These are phyloP conservation scores for Gloeostereum incarnatum DNA, from an alignment of 768 basidiomycete species.

Conservation along the genomic window DNA sequence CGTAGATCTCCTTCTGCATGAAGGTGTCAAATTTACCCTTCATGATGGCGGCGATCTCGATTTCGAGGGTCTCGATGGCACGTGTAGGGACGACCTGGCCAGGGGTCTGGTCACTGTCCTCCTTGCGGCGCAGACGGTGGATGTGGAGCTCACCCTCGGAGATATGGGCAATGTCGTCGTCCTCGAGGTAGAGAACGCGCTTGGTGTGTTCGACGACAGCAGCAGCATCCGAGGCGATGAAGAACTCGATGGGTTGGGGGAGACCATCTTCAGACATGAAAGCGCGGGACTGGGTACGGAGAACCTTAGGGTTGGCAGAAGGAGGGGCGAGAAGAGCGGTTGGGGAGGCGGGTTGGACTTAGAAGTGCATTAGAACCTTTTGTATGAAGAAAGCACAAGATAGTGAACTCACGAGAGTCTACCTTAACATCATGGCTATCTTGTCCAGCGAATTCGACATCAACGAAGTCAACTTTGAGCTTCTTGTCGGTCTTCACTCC, in stretches of 20 bases:
- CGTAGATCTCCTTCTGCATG: slow-evolving; percentile 99
- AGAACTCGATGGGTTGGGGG: slow-evolving; percentile 98
- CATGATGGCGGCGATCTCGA: slow-evolving; percentile 99
- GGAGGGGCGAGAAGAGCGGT: slow-evolving; percentile 60
- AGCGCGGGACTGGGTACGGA: slow-evolving; percentile 91
- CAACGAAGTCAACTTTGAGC: slow-evolving; percentile 98
- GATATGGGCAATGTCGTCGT: slow-evolving; percentile 98
- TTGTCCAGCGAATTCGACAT: slow-evolving; percentile 87
- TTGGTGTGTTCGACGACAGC: slow-evolving; percentile 99
- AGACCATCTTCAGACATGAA: slow-evolving; percentile 99
- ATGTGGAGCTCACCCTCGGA: slow-evolving; percentile 97
- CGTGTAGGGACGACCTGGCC: slow-evolving; percentile 67
- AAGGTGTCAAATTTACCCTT: slow-evolving; percentile 99
- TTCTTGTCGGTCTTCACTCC: slow-evolving; percentile 99
- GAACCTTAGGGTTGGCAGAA: slow-evolving; percentile 61
- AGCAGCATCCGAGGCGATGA: slow-evolving; percentile 94
- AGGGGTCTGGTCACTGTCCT: slow-evolving; percentile 54
- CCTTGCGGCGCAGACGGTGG: slow-evolving; percentile 90
- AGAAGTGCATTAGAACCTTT: background rate
- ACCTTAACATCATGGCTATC: slow-evolving; percentile 36
- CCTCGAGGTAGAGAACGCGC: slow-evolving; percentile 96
- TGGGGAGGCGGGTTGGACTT: slow-evolving; percentile 43
- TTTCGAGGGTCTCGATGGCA: slow-evolving; percentile 95
- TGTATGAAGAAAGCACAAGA: background rate
- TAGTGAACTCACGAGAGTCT: slow-evolving; percentile 30